These are phyloP conservation scores for Kwoniella mangroviensis DNA, from an alignment of 768 basidiomycete genomes.

Conservation along the genomic window DNA sequence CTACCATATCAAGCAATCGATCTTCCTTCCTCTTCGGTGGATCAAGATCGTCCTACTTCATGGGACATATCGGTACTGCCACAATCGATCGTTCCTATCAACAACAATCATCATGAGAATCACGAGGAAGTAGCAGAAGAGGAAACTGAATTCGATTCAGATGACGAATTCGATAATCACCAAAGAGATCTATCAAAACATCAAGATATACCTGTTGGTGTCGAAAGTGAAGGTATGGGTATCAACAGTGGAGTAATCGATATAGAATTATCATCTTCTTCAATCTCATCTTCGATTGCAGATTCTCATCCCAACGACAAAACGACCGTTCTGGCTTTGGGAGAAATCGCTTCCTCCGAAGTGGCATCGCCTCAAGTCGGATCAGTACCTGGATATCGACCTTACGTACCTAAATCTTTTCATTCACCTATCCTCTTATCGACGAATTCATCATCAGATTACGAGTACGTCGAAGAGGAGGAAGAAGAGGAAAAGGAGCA, in stretches of 20 bases:
- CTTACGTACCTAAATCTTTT: not conserved
- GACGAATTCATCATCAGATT: not conserved
- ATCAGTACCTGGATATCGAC: not conserved
- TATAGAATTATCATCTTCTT: constrained; percentile 1
- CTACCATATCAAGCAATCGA: not conserved
- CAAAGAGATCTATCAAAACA: not conserved
- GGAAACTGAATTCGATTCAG: not conserved
- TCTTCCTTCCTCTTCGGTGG: not conserved
- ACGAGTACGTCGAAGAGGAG: not conserved
- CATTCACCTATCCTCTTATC: not conserved
- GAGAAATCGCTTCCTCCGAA: not conserved
- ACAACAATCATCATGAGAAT: not conserved
- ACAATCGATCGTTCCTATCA: not conserved
- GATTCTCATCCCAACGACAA: not conserved
- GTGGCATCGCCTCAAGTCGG: not conserved
- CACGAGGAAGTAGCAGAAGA: not conserved
- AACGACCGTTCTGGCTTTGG: not conserved
- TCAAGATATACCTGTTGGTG: not conserved
- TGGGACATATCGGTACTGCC: not conserved
- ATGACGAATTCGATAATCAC: not conserved
- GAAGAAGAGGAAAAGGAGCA: not conserved
- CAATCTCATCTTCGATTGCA: not conserved
- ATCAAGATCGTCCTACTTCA: not conserved
- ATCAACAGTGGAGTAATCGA: not conserved
- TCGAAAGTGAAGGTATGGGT: too few species aligned